Evolutionary conservation across 805 yeast genomes (phyloP), one percentile per base, ranked within the genome.

Genomic region (Ogataea nitratoaversa): DNA sequence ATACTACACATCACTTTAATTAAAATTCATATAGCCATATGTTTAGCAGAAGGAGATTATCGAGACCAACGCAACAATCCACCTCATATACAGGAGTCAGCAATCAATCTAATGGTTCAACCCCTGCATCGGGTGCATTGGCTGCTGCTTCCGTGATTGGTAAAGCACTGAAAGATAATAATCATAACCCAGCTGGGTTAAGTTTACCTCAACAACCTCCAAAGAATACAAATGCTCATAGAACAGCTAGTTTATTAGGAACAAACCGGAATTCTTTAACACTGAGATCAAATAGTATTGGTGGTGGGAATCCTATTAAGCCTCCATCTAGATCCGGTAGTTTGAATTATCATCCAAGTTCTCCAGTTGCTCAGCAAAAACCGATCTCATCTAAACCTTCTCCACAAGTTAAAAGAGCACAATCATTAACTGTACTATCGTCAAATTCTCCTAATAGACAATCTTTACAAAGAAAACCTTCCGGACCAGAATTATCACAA

Each of bases 61-160:
- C 55, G 11, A 47, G 57, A 34, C 46, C 52, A 7, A 38, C 38
- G 19, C 19, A 7, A 14, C 54, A 52, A 37, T 34, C 48, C 7
- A 32, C 49, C 8, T 49, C 60, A 1, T 48, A 53, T 34, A 47
- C 53, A 14, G 50, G 53, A 9, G 56, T 48, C 37, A 40, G 47
- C 32, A 30, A 37, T 19, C 46, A 40, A 22, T 32, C 53, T 8
- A 34, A 34, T n/a, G 43, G 51, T 22, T 28, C 54, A 8, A 47
- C 56, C 2, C 65, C 71, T 8, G 63, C 67, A 42, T 63, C 76
- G 3, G 73, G 73, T 36, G 85, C 85, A 1, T 49, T 79, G 19
- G 85, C 84, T 6, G 85, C 85, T 19, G 84, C 84, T 3, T 61
- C 75, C 7, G 76, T 76, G 3, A 70, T 75, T 43, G 80, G 80